Base-by-base conservation (phyloP, 371 early-diverging fungal genomes). In the Lichtheimia corymbifera region DNA sequence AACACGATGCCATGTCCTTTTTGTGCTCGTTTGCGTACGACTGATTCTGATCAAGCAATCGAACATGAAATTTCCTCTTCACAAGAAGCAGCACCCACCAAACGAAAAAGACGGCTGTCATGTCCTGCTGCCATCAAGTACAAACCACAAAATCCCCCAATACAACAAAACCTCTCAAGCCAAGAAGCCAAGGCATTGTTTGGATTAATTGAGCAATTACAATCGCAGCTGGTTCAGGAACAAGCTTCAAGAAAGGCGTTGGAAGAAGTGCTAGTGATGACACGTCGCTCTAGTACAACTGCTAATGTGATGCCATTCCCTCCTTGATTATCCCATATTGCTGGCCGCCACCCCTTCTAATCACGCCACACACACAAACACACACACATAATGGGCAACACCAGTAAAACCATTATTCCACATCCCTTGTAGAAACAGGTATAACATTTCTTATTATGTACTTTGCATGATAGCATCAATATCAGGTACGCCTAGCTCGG, bases 401-500 rank as follows among this genome's bases (percentile, higher is more conserved):
- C 56, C 24, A 43, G 35, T 18, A 40, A 11, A 42, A 15, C 28
- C 49, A 42, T 20, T 44, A 41, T 20, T 70, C 70, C 43, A 73
- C 74, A 64, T 35, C 35, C 35, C 35, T 35, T 35, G 35, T 35
- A 35, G 35, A 35, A 35, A 35, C 35, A 35, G 35, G 35, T 35
- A 35, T 35, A 35, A 35, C 35, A 35, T 2, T 28, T 28, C 35
- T 35, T 35, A 2, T 11, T 35, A 35, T 35, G 35, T 35, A 35
- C 35, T 35, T 35, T 35, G 35, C 35, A 35, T 35, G 9, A 77
- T 73, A 27, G 64, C 63, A 41, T 62, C 53, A 66, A 77, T 73
- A 55, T 77, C 74, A 56, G 77, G 77, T 20, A 77, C 77, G 44
- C 77, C 77, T 35, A 77, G 58, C 62, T 77, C 77, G 62, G 70